phyloP scores from a whole-genome alignment of 2,329 filamentous ascomycete genomes.

The Helotiales sp. region DNA sequence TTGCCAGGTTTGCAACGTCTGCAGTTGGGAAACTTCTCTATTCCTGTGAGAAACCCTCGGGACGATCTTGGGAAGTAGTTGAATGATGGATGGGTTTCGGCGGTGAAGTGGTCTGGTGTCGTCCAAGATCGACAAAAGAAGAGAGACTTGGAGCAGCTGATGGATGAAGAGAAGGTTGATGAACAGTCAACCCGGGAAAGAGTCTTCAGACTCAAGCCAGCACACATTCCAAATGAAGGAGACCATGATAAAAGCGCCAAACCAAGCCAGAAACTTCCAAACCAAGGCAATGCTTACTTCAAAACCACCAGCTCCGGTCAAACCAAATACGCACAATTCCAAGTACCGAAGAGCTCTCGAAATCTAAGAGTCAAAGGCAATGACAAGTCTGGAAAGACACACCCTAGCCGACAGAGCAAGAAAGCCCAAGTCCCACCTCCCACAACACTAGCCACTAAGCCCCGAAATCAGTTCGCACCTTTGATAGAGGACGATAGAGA shows the following conservation, averaged over 20 bases:
- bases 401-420: background rate
- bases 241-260: background rate
- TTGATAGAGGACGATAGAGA: background rate
- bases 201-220: background rate
- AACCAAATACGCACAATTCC: too few species aligned
- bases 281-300: too few species aligned
- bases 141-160: background rate
- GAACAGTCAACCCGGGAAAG: background rate
- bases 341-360: too few species aligned
- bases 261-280: background rate
- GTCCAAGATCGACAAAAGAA: background rate
- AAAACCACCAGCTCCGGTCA: too few species aligned
- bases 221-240: background rate
- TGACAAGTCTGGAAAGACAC: background rate
- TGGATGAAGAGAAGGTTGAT: background rate
- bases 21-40: background rate
- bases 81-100: background rate
- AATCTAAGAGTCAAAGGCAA: too few species aligned
- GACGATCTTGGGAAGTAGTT: background rate
- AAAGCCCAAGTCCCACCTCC: background rate
- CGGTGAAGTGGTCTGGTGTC: background rate
- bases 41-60: background rate
- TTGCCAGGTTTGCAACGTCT: background rate
- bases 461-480: background rate
- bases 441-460: background rate